Evolutionary conservation across 1,139 yeast genomes (phyloP).

Genomic region (Lodderomyces orthopsilosis): DNA sequence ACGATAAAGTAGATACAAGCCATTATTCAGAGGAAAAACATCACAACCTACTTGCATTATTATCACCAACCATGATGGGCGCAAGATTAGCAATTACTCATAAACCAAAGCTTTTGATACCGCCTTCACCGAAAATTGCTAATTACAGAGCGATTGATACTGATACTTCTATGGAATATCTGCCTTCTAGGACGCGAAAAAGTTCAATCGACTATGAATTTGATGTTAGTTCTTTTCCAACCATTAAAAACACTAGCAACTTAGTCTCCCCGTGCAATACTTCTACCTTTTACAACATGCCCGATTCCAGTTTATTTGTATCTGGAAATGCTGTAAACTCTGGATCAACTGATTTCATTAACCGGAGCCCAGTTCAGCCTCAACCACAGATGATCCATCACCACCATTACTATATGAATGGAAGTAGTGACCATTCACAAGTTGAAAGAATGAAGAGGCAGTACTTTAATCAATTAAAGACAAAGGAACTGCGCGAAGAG

Average conservation of each 20-base stretch:
- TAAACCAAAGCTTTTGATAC: constrained; percentile 24
- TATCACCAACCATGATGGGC: constrained; percentile 39
- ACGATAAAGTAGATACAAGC: constrained; percentile 3
- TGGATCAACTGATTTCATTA: neutral
- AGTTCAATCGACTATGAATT: constrained; percentile 21
- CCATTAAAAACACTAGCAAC: constrained; percentile 3
- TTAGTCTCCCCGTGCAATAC: neutral
- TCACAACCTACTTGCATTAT: constrained; percentile 14
- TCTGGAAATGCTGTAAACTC: neutral
- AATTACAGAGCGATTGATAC: neutral
- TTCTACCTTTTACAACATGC: neutral
- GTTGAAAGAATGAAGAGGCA: neutral
- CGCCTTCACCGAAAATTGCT: constrained; percentile 18
- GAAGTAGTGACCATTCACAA: neutral
- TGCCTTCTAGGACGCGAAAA: neutral
- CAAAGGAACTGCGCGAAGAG: neutral
- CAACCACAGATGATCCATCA: constrained; percentile 38
- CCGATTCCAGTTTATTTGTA: neutral
- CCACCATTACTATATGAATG: constrained; percentile 36
- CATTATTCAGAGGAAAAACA: constrained; percentile 7
- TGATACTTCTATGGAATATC: neutral
- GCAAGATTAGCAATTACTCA: constrained; percentile 35
- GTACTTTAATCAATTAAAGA: neutral
- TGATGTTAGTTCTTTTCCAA: constrained; percentile 18
- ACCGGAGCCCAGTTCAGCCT: constrained; percentile 3